phyloP scores from a whole-genome alignment of 441 rosid genomes.

The Capsella rubella region DNA sequence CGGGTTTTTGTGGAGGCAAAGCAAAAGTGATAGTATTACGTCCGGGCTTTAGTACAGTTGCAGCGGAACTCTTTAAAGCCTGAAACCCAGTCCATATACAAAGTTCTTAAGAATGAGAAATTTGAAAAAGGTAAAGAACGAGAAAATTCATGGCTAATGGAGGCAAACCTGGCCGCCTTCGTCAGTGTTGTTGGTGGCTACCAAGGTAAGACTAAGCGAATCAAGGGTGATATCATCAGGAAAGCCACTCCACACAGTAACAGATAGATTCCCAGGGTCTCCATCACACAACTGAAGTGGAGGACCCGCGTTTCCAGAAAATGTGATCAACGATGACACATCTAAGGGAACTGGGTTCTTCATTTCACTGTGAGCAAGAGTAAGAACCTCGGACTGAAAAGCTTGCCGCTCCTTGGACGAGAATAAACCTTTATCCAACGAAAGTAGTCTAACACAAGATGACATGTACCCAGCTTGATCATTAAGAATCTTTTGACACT shows the following conservation, averaged over 20 bases:
- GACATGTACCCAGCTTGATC: constrained; percentile 97
- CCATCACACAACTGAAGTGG: constrained; percentile 94
- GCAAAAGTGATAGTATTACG: constrained; percentile 72
- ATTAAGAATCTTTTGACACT: constrained; percentile 92
- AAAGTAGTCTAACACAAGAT: constrained; percentile 93
- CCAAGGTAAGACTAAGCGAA: constrained; percentile 89
- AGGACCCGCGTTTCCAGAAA: constrained; percentile 94
- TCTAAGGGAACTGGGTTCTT: constrained; percentile 94
- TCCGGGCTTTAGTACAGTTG: constrained; percentile 77
- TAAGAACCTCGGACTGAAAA: constrained; percentile 89
- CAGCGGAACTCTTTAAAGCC: constrained; percentile 81
- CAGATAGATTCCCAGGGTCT: constrained; percentile 90
- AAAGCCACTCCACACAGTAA: constrained; percentile 97
- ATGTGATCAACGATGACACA: constrained; percentile 92
- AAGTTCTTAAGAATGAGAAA: constrained; percentile 9
- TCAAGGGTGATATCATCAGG: constrained; percentile 98
- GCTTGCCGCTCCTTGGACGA: constrained; percentile 90
- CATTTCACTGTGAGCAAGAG: constrained; percentile 95
- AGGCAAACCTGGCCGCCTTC: constrained; percentile 87
- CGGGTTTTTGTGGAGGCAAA: constrained; percentile 94
- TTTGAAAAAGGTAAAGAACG: constrained; percentile 14
- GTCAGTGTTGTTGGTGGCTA: constrained; percentile 86
- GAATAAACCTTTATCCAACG: constrained; percentile 89
- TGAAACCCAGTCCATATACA: constrained; percentile 52
- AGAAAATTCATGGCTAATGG: constrained; percentile 24